phyloP scores from a whole-genome alignment of 2,329 filamentous ascomycete species.

The Alternaria sp. region DNA sequence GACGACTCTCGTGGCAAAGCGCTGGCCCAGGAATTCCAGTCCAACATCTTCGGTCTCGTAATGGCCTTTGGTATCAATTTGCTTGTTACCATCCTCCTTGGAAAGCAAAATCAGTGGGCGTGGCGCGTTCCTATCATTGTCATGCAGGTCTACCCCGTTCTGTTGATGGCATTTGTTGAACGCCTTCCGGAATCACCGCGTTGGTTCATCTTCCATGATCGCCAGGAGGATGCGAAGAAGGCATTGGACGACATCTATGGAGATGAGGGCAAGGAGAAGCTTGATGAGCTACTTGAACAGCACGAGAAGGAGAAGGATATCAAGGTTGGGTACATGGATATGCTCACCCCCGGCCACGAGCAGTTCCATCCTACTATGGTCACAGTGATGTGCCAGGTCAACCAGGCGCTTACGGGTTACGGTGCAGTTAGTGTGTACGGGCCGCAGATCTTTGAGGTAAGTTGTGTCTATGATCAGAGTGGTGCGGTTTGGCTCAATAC shows the following conservation, averaged over 20 bases:
- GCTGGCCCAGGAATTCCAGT: slow-evolving; percentile 68
- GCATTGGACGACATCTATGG: slow-evolving; percentile 59
- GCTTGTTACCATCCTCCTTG: slow-evolving; percentile 58
- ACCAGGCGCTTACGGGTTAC: slow-evolving; percentile 65
- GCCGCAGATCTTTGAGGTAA: slow-evolving; percentile 65
- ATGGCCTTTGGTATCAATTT: slow-evolving; percentile 68
- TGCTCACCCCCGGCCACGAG: slow-evolving; percentile 61
- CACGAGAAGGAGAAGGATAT: slow-evolving; percentile 59
- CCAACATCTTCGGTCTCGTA: slow-evolving; percentile 67
- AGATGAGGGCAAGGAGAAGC: slow-evolving; percentile 56
- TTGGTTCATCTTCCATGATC: slow-evolving; percentile 62
- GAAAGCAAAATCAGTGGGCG: slow-evolving; percentile 65
- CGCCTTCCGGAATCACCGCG: slow-evolving; percentile 64
- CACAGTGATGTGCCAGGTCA: slow-evolving; percentile 68
- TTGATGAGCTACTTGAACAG: slow-evolving; percentile 58
- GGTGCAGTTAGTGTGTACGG: slow-evolving; percentile 68
- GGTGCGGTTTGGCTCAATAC: slow-evolving; percentile 30
- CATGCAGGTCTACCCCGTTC: slow-evolving; percentile 65
- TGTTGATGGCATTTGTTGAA: slow-evolving; percentile 60
- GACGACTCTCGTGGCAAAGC: slow-evolving; percentile 64
- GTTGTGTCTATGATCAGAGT: background rate
- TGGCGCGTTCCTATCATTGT: slow-evolving; percentile 67
- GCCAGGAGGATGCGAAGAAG: slow-evolving; percentile 58
- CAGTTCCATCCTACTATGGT: slow-evolving; percentile 68
- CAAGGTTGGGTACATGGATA: slow-evolving; percentile 61